Base-by-base conservation (phyloP, 805 yeast genomes). In the Zygosaccharomyces bailii region DNA sequence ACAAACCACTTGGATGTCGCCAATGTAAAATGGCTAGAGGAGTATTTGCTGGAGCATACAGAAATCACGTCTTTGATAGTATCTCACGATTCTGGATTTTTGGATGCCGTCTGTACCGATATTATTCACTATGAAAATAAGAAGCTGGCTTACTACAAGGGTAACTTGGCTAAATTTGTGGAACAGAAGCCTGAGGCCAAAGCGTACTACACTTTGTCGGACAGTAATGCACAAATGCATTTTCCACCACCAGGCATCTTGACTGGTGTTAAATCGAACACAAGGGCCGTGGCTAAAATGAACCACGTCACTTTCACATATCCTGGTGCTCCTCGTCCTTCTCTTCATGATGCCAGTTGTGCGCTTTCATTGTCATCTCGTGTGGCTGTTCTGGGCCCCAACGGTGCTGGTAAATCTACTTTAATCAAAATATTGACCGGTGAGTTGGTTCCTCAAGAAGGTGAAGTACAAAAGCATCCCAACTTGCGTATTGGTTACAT, bases 321-420 rank as follows among this genome's bases (percentile, higher is more conserved):
- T 64, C 97, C 98, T 20, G 95, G 96, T 46, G 86, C 89, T 20
- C 68, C 79, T 14, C 86, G 86, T 63, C 95, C 96, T 25, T 86
- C 96, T 2, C 73, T 91, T 57, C 62, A 67, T 23, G 61, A 86
- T 61, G 93, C 89, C 30, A 84, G 96, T 2, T 86, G 95, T 68
- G 85, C 96, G n/a, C 75, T 93, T 48, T 86, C 96, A 2, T 73
- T 91, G 54, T 86, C 96, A n/a, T 91, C 98, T 25, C 83, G 99
- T 71, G 96, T 91, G 52, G 98, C 98, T 36, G 82, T 93, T 59
- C 71, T 93, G 46, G 99, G 99, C 44, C 97, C 98, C 50, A 91
- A 91, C 66, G 99, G 99, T 76, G 99, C 99, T 42, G 99, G 99
- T 73, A 91, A 91, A 68, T 88, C 97, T 9, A 91, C 99, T 13